Base-by-base conservation (phyloP, 768 basidiomycete genomes). In the Calocybe indica region DNA sequence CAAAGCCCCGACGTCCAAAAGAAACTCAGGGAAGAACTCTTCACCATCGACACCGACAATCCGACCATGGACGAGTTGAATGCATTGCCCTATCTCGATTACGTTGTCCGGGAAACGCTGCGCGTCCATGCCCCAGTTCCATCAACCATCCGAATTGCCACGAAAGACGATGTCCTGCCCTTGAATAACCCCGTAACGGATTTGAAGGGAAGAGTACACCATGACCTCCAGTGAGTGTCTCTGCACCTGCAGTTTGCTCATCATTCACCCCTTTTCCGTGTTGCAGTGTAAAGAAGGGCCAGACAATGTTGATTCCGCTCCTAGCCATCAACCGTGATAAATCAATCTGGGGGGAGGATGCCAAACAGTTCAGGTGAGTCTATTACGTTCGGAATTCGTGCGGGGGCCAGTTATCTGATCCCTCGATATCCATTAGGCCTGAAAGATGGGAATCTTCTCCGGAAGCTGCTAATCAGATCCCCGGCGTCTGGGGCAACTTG, bases 21-120 rank as follows among this genome's bases (percentile, higher is more conserved):
- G 7, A 76, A 76, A 51, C 71, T 90, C 0, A 72, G 83, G 1
- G 69, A 76, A 1, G 85, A 89, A 55, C 65, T 84, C 1, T 61
- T 76, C 6, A 56, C 63, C 0, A 64, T 82, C 8, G 55, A 69
- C 1, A 80, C 77, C 0, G 78, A 84, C 7, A 76, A 64, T 1
- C 85, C 85, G 2, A 71, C 74, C 3, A 85, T 88, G 80, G 86
- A 89, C 31, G 74, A 82, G 31, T 72, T 90, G 1, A 75, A 78
- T 47, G 67, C 73, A 3, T 68, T 92, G 3, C 75, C 82, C 0
- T 88, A 85, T 55, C 78, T 90, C n/a, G 88, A 88, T 52, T 68
- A 68, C 13, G 74, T 85, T 7, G 69, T 83, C 2, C 73, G 76
- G 6, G 85, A 86, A 62, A 76, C 73, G 0, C 60, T 86, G 47